Percentiles rank a stretch among this genome's conserved stretches.
These are phyloP conservation scores for Trifolium pratense DNA, from an alignment of 306 rosid species.

Conservation along the genomic window DNA sequence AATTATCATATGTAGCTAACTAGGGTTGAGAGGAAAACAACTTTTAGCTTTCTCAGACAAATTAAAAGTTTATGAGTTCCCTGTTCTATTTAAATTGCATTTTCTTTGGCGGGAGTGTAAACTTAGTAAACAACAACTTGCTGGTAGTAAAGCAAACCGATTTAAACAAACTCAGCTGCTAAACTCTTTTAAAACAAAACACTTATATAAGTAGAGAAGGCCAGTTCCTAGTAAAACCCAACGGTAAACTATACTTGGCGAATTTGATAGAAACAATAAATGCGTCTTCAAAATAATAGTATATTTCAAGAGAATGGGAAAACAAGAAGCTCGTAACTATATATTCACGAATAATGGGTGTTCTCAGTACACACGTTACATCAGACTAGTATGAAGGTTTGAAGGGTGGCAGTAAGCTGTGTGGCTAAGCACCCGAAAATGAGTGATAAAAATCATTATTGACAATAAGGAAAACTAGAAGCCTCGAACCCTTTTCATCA, in stretches of 20 bases:
- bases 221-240: neutral
- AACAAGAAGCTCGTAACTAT: neutral
- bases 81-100: neutral
- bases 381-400: neutral
- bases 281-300: constrained; percentile 14
- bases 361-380: neutral
- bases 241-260: neutral
- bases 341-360: neutral
- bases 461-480: neutral
- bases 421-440: neutral
- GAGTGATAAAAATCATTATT: neutral
- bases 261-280: neutral
- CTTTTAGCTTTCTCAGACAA: neutral
- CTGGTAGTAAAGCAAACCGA: constrained; percentile 23
- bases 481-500: neutral
- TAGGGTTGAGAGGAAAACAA: too few species aligned
- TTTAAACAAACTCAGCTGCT: neutral
- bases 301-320: too few species aligned
- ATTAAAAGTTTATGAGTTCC: neutral
- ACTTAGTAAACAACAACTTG: too few species aligned
- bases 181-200: constrained; percentile 8
- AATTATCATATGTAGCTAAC: too few species aligned
- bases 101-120: neutral
- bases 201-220: neutral
- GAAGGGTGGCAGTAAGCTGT: neutral